Conservation (phyloP, 139 green algal species). For the Tetraselmis striata region DNA sequence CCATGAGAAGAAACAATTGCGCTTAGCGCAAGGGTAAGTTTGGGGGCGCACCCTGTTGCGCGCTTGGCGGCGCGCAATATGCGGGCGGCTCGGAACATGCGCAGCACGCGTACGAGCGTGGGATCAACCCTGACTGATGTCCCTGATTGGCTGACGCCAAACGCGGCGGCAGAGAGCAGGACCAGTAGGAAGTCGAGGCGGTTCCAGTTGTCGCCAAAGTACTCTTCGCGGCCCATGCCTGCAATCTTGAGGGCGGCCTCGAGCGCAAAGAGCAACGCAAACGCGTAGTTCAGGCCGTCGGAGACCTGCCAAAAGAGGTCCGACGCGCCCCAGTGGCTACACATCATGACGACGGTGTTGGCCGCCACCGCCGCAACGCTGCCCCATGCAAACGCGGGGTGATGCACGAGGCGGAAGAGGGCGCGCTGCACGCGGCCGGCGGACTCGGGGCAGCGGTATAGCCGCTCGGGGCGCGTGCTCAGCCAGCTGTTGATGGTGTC, state of each 20-base stretch:
- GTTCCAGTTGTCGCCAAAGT: constrained; percentile 12
- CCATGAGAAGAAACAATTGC: too few relatives aligned
- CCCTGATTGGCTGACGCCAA: not conserved
- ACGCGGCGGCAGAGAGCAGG: not conserved
- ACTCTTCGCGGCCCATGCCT: not conserved
- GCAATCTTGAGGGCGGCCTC: constrained; percentile 8
- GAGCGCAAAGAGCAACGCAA: constrained; percentile 6
- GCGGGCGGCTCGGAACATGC: not conserved
- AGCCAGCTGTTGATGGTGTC: not conserved
- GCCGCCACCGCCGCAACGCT: not conserved
- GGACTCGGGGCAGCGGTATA: not conserved
- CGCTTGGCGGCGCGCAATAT: not conserved
- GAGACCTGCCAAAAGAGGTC: not conserved
- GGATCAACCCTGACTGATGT: not conserved
- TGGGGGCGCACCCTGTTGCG: not conserved
- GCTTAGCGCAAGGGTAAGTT: too few relatives aligned
- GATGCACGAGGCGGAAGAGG: not conserved
- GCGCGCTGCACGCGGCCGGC: not conserved
- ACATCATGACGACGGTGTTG: not conserved
- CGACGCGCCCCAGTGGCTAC: not conserved
- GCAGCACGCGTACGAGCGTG: constrained; percentile 1
- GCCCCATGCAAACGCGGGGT: not conserved
- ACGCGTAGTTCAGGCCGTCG: not conserved
- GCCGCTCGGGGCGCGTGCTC: not conserved
- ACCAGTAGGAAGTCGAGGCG: constrained; percentile 10